Evolutionary conservation across 495 filamentous ascomycete genomes (phyloP).

Genomic region (Talaromyces nanjingensis): DNA sequence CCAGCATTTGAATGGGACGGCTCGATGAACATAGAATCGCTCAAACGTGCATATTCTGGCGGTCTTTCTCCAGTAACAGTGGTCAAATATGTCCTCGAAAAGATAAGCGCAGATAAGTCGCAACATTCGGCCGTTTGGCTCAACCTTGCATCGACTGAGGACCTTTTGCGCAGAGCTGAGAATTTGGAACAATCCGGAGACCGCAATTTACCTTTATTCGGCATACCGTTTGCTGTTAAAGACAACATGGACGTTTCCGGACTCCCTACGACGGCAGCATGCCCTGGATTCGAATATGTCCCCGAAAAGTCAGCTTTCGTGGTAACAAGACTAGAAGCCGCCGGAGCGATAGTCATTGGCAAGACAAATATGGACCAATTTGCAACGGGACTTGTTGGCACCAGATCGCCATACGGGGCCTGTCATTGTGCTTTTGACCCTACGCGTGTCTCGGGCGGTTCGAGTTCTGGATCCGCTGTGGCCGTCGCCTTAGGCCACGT

Average conservation of each 20-base stretch:
- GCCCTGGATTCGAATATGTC: slow-evolving; percentile 44
- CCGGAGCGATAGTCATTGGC: slow-evolving; percentile 60
- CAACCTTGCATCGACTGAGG: slow-evolving; percentile 31
- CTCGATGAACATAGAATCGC: slow-evolving; percentile 23
- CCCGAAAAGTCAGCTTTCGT: slow-evolving; percentile 35
- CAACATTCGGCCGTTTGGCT: slow-evolving; percentile 51
- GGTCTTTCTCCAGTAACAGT: slow-evolving; percentile 39
- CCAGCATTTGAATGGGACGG: slow-evolving; percentile 35
- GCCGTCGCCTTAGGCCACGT: slow-evolving; percentile 48
- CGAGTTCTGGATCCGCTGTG: slow-evolving; percentile 53
- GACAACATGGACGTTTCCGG: slow-evolving; percentile 55
- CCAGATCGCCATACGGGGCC: slow-evolving; percentile 42
- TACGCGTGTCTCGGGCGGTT: slow-evolving; percentile 57
- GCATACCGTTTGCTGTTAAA: slow-evolving; percentile 57
- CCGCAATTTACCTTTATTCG: slow-evolving; percentile 36
- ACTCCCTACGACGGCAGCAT: slow-evolving; percentile 51
- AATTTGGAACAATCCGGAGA: slow-evolving; percentile 32
- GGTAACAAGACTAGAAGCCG: slow-evolving; percentile 54
- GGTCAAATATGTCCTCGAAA: slow-evolving; percentile 30
- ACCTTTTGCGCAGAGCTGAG: slow-evolving; percentile 33
- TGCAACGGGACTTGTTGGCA: slow-evolving; percentile 66
- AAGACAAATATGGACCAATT: slow-evolving; percentile 97
- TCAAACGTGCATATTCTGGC: slow-evolving; percentile 28
- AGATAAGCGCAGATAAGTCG: slow-evolving; percentile 36
- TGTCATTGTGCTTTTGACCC: slow-evolving; percentile 43